Conservation (phyloP, 2,329 filamentous ascomycete genomes). For the Pseudocercospora macadamiae region DNA sequence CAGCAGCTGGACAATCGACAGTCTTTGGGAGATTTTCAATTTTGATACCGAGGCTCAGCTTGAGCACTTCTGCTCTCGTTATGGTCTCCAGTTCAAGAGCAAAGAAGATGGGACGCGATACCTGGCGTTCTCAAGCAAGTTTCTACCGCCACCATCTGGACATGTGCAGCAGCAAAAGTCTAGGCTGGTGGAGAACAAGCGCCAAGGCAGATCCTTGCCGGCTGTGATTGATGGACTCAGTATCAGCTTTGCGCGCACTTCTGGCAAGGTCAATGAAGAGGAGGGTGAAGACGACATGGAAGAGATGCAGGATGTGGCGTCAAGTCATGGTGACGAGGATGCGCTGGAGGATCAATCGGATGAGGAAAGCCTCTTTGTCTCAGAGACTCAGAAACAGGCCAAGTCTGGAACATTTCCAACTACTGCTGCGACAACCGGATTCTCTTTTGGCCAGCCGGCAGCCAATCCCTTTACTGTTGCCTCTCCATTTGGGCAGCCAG, state of each 20-base stretch:
- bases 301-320: slow-evolving; percentile 33
- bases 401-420: background rate
- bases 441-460: slow-evolving; percentile 20
- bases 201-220: slow-evolving; percentile 57
- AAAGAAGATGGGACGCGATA: slow-evolving; percentile 48
- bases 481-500: slow-evolving; percentile 23
- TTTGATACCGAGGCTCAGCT: slow-evolving; percentile 61
- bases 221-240: slow-evolving; percentile 61
- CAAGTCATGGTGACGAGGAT: slow-evolving; percentile 33
- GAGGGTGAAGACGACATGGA: slow-evolving; percentile 33
- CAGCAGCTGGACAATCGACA: slow-evolving; percentile 60
- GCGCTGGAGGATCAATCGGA: slow-evolving; percentile 28
- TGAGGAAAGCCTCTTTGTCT: slow-evolving; percentile 47
- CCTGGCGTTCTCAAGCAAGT: slow-evolving; percentile 51
- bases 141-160: slow-evolving; percentile 3
- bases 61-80: slow-evolving; percentile 56
- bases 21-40: slow-evolving; percentile 55
- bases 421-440: slow-evolving; percentile 4
- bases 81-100: slow-evolving; percentile 55
- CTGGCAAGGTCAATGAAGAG: slow-evolving; percentile 54
- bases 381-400: slow-evolving; percentile 32
- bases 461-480: slow-evolving; percentile 15
- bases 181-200: slow-evolving; percentile 60
- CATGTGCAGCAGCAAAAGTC: slow-evolving; percentile 47
- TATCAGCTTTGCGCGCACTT: slow-evolving; percentile 53